Percentiles rank a stretch among this genome's conserved stretches.
Evolutionary conservation across 169 alveolate species (phyloP).

Genomic region (Plasmodium billcollinsi): DNA sequence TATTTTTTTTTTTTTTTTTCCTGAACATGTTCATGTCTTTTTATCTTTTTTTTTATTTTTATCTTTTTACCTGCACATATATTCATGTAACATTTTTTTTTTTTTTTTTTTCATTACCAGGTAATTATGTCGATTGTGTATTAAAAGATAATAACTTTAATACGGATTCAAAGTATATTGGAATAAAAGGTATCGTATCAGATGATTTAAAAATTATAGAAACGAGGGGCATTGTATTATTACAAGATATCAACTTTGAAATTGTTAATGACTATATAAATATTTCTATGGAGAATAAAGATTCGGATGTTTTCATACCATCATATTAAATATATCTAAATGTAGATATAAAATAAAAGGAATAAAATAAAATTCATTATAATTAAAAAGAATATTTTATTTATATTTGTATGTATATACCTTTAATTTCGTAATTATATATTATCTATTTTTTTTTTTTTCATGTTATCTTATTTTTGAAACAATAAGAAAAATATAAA

Average conservation of each 20-base stretch:
- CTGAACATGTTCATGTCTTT: not conserved
- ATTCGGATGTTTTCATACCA: conserved; percentile 59
- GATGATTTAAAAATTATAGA: conserved; percentile 62
- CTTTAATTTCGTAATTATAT: not conserved
- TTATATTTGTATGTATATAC: too few species aligned
- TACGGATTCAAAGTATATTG: conserved; percentile 24
- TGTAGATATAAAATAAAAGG: not conserved
- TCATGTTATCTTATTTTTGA: not conserved
- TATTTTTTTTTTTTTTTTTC: not conserved
- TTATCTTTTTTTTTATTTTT: not conserved
- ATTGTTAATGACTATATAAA: conserved; percentile 62
- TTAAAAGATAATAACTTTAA: conserved; percentile 13
- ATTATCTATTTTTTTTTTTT: not conserved
- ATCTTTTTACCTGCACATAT: not conserved
- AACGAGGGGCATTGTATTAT: conserved; percentile 44
- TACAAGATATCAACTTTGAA: conserved; percentile 68
- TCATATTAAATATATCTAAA: conserved; percentile 11
- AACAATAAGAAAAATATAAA: too few species aligned
- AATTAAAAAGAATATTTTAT: not conserved
- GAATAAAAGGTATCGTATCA: conserved; percentile 72
- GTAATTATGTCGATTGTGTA: conserved; percentile 55
- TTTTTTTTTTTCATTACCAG: conserved; percentile 5
- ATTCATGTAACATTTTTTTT: not conserved
- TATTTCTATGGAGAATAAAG: conserved; percentile 43
- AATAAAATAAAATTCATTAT: not conserved